Conservation (phyloP, 2,329 filamentous ascomycete species). For the Emmonsiellopsis sp. region DNA sequence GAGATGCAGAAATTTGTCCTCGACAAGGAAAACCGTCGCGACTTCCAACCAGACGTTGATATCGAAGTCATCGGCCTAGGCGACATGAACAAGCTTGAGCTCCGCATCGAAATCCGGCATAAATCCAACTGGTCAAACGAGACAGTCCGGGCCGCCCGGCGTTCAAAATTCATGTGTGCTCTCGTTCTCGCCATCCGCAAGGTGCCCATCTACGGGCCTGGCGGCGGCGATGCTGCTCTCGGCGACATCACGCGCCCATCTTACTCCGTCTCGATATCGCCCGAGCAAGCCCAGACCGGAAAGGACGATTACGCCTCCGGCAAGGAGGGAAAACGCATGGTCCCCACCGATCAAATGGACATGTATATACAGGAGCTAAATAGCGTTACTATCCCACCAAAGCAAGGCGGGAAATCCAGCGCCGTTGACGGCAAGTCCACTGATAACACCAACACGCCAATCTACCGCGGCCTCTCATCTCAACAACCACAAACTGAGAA, state of each 20-base stretch:
- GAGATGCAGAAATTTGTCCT: conserved; percentile 83
- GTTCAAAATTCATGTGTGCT: conserved; percentile 96
- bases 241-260: conserved; percentile 59
- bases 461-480: conserved; percentile 19
- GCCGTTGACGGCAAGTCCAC: conserved; percentile 21
- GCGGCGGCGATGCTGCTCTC: conserved; percentile 57
- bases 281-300: conserved; percentile 55
- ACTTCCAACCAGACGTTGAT: conserved; percentile 78
- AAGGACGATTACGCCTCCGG: conserved; percentile 50
- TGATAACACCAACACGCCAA: conserved; percentile 17
- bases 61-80: conserved; percentile 70
- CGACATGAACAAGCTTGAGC: conserved; percentile 76
- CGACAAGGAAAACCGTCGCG: conserved; percentile 73
- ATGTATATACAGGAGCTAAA: conserved; percentile 1
- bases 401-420: conserved; percentile 12
- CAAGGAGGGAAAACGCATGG: conserved; percentile 57
- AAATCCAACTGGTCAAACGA: conserved; percentile 93
- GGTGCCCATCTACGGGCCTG: conserved; percentile 76
- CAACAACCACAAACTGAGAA: conserved; percentile 1
- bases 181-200: conserved; percentile 75
- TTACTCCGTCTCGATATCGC: conserved; percentile 68
- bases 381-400: conserved; percentile 5
- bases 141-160: conserved; percentile 63
- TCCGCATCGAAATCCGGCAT: conserved; percentile 77
- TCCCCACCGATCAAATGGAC: conserved; percentile 38